These are phyloP conservation scores for Penicillium sp. DNA, from an alignment of 2,329 filamentous ascomycete species.

Conservation along the genomic window DNA sequence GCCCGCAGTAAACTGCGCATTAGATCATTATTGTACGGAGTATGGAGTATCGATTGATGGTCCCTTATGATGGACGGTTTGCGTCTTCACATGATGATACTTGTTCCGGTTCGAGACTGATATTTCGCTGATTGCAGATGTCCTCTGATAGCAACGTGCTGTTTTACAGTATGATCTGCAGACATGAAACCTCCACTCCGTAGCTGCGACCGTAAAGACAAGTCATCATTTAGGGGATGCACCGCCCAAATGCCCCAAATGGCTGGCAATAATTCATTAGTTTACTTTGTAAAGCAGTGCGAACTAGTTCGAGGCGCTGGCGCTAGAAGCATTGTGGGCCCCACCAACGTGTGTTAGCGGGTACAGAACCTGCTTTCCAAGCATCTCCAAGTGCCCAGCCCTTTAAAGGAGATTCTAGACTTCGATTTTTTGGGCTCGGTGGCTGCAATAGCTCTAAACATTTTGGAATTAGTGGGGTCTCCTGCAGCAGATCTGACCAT, in stretches of 20 bases:
- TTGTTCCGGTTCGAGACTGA: not conserved
- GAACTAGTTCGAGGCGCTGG: slow-evolving; percentile 11
- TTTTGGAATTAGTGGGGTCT: slow-evolving; percentile 5
- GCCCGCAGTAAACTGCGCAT: not conserved
- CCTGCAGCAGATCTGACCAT: not conserved
- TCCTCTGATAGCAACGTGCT: not conserved
- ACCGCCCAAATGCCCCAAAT: not conserved
- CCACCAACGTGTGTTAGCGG: slow-evolving; percentile 2
- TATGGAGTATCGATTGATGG: not conserved
- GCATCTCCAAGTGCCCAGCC: slow-evolving; percentile 5
- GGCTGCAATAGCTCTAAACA: slow-evolving; percentile 7
- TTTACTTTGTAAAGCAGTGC: not conserved
- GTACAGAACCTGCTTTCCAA: slow-evolving; percentile 5
- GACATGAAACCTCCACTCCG: not conserved
- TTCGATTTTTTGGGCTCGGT: slow-evolving; percentile 4
- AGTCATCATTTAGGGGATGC: not conserved
- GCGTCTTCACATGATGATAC: not conserved
- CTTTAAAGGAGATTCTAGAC: slow-evolving; percentile 10
- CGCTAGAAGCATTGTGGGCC: slow-evolving; percentile 9
- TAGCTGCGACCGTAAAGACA: not conserved
- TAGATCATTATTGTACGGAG: not conserved
- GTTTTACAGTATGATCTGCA: not conserved
- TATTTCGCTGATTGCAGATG: not conserved
- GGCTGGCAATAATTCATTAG: too few species aligned
- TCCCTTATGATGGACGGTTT: not conserved